These are phyloP conservation scores for Diaporthe sp. DNA, from an alignment of 2,329 filamentous ascomycete genomes.

Conservation along the genomic window DNA sequence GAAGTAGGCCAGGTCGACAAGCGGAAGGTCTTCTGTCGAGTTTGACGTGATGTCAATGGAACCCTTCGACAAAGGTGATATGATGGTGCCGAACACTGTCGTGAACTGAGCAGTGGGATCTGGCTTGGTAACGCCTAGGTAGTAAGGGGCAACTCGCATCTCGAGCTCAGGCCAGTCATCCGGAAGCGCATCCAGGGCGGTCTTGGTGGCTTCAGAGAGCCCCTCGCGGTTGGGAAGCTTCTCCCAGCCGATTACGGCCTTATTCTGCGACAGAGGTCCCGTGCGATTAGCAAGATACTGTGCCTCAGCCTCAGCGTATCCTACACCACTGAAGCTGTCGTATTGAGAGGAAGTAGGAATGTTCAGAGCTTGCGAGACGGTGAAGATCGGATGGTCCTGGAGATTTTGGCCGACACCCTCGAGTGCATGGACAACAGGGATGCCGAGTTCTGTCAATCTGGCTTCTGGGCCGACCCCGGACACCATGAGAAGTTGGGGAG, in stretches of 20 bases:
- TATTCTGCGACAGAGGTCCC: conserved; percentile 12
- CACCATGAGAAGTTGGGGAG: conserved; percentile 53
- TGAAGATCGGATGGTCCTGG: conserved; percentile 35
- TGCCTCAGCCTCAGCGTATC: background rate
- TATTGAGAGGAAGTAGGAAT: conserved; percentile 23
- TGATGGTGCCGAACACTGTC: conserved; percentile 27
- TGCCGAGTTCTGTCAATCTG: conserved; percentile 46
- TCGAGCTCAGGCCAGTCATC: conserved; percentile 37
- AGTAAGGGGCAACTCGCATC: conserved; percentile 28
- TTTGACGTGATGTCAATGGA: conserved; percentile 49
- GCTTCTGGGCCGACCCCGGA: conserved; percentile 48
- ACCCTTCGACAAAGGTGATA: conserved; percentile 49
- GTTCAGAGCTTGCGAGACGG: conserved; percentile 41
- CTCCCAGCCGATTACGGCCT: conserved; percentile 31
- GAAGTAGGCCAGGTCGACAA: conserved; percentile 55
- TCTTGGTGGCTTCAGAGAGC: conserved; percentile 19
- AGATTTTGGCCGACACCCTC: conserved; percentile 43
- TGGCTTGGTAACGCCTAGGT: conserved; percentile 34
- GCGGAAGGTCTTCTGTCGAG: conserved; percentile 48
- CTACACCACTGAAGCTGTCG: conserved; percentile 23
- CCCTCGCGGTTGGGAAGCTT: conserved; percentile 31
- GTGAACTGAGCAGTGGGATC: background rate
- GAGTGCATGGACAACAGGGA: conserved; percentile 44
- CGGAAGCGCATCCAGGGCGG: conserved; percentile 31
- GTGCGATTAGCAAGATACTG: conserved; percentile 13